Base-by-base conservation (phyloP, 306 rosid species). In the Begonia masoniana region DNA sequence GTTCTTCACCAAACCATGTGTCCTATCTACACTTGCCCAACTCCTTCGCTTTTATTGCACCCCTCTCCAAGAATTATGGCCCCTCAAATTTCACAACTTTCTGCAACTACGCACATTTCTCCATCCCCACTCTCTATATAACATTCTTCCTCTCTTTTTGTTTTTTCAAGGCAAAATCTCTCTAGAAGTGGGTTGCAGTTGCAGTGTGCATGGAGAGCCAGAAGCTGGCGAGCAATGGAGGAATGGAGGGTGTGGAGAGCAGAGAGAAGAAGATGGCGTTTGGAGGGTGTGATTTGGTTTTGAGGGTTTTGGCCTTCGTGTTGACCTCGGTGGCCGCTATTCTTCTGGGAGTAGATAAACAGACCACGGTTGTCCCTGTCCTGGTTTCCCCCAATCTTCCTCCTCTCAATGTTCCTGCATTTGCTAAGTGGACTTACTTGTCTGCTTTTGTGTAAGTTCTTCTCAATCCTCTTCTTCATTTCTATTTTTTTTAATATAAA, bases 391-490 rank as follows among this genome's bases (percentile, higher is more conserved):
- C 73, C 24, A 23, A 66, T 23, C 61, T 77, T 11, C 86, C 88
- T 13, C 78, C 88, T 61, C 2, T 88, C 0, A 5, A 62, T 68
- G 31, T 82, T 76, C 58, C 87, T 11, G 74, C 61, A 16, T 9
- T 76, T 43, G 94, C 97, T 50, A 76, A 84, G 54, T 88, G 84
- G 87, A 63, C 62, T 36, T 65, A 88, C 64, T 48, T 78, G 52
- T 88, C 97, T 50, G 84, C 94, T 54, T 51, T 68, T 61, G 65
- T 56, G 97, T 88, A 78, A 70, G 88, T 50, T 11, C 13, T 31
- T 52, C 19, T 54, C 26, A 36, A 7, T 49, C 17, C 14, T 5
- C 2, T 24, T 9, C 4, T 36, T 23, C 8, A 15, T 11, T 45
- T 62, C 10, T 13, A 7, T 15, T 24, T 35, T 54, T 54, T 24